Base-by-base conservation (phyloP, 176 grass and related monocot species). In the Otatea glauca region DNA sequence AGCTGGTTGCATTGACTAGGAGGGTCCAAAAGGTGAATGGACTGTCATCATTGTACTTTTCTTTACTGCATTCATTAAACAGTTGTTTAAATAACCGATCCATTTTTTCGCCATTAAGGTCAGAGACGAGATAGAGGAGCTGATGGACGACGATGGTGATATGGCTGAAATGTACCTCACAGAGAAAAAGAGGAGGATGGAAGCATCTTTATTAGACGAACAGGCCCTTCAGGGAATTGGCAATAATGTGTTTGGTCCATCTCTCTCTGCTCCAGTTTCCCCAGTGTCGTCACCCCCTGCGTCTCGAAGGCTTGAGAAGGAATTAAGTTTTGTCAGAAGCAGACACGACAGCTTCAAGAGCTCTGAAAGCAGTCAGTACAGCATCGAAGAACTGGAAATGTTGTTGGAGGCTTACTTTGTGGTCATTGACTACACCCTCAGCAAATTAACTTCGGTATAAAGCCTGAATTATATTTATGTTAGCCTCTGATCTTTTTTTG, bases 151-250 rank as follows among this genome's bases (percentile, higher is more conserved):
- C 39, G 96, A 98, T 41, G 96, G 91, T 21, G 96, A 98, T 86
- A 98, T 98, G 96, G 96, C 96, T 68, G 96, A 98, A 91, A 98
- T 98, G 96, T 92, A 95, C 89, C 87, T 98, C 48, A 98, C 96
- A 4, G 96, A 98, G 72, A 98, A 98, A 77, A 98, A 92, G 21
- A 70, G 51, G 15, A 91, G 87, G 67, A 86, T 90, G 85, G 93
- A 98, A 86, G 84, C 78, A 72, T 89, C 93, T 61, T 56, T 92
- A 4, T 72, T 82, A 62, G 89, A 88, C 5, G 95, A 97, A 6
- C 88, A 86, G 25, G 83, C 74, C 25, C 60, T 93, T 66, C 87
- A 81, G 65, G 87, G 85, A 77, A 76, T 87, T 47, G 79, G 74
- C 45, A 86, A 44, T 84, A 83, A 61, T 90, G 79, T 74, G 42